Base-by-base conservation (phyloP, 1,284 basidiomycete species). In the Moesziomyces aphidis region DNA sequence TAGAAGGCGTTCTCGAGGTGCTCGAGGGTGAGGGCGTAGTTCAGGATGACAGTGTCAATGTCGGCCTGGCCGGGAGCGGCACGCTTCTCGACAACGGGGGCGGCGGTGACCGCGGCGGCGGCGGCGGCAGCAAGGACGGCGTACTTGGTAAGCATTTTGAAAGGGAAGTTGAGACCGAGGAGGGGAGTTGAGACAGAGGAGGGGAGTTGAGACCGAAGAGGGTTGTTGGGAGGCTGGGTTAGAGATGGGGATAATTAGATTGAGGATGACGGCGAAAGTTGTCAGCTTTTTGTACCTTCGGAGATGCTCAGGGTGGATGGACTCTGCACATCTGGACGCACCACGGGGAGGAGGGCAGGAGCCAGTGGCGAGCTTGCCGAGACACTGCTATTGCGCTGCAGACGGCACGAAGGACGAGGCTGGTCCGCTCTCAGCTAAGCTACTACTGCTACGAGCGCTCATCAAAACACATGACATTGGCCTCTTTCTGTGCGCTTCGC, bases 1-100 rank as follows among this genome's bases (percentile, higher is more conserved):
- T 88, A 93, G 86, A 92, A 92, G 23, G 87, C 85, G 82, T 88
- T 87, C 84, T 92, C 90, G 68, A 93, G 86, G 81, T 91, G 88
- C 85, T 92, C 90, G 51, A 92, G 87, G 22, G 89, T 89, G 51
- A 92, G 87, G 2, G 90, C 90, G 75, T 88, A 90, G 81, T 91
- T 89, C 61, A 89, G 85, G 65, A 89, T 86, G 72, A 84, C 76
- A 36, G 57, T 63, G 73, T 86, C 85, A 63, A 83, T 82, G 74
- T 82, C 79, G 43, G 78, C 63, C 61, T 82, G 77, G 67, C 71
- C 79, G 60, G 79, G 62, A 23, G 73, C 73, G 44, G 81, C 76
- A 44, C 81, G 80, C 66, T 78, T 63, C 61, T 66, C 48, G n/a
- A 63, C 22, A 46, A 66, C 48, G 44, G 73, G 56, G 44, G 70